Conservation (phyloP, 352 stramenopile species). For the Globisporangium takayamanum region DNA sequence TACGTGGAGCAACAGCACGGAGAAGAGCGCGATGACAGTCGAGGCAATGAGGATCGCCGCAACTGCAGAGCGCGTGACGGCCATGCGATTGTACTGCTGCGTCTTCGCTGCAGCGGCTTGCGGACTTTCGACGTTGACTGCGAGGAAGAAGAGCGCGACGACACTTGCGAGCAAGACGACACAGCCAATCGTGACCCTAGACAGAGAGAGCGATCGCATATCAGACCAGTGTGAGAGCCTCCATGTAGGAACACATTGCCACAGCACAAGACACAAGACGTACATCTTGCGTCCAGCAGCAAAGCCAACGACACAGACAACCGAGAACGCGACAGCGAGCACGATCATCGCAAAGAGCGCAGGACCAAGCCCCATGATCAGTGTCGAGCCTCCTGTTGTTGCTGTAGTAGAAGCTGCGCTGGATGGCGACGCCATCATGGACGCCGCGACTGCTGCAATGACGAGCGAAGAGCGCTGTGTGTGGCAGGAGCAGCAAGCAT, state of each 20-base stretch:
- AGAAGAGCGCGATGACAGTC: conserved; percentile 27
- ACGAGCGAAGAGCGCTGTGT: no score
- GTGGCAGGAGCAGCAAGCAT: no score
- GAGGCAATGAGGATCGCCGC: conserved; percentile 33
- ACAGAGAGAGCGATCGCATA: background rate
- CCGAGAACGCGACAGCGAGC: conserved; percentile 19
- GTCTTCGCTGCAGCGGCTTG: background rate
- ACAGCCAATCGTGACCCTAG: conserved; percentile 20
- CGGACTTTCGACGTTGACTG: conserved; percentile 22
- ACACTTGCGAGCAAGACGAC: conserved; percentile 21
- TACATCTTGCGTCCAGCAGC: conserved; percentile 13
- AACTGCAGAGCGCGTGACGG: conserved; percentile 25
- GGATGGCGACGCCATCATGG: no score
- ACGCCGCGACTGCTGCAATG: no score
- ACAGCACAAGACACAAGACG: background rate
- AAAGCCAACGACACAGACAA: conserved; percentile 28
- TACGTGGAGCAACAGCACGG: conserved; percentile 27
- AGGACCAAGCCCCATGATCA: conserved; percentile 23
- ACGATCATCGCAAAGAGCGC: conserved; percentile 33
- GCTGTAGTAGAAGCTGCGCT: background rate
- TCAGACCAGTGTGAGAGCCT: background rate
- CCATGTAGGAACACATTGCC: background rate
- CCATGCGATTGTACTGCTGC: conserved; percentile 32
- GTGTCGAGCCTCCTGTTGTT: background rate
- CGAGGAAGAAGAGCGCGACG: conserved; percentile 31